Base-by-base conservation (phyloP, 345 rosid genomes). In the Syzygium aromaticum region DNA sequence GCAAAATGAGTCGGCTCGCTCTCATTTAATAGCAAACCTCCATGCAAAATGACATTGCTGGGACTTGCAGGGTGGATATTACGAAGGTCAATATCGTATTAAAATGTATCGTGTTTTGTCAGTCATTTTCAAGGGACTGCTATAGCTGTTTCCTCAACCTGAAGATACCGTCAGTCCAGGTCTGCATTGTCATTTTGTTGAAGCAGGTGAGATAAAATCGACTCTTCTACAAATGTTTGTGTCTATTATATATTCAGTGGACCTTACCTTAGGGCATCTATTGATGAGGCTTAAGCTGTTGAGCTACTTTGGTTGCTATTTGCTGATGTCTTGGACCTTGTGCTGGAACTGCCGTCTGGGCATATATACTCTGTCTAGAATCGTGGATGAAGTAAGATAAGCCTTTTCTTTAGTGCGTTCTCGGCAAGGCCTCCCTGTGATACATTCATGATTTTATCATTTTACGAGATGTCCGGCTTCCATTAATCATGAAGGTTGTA, bases 81-180 rank as follows among this genome's bases (percentile, higher is more conserved):
- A 64, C 80, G 7, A 85, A 61, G 87, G 87, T 43, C 73, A 8
- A 43, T 59, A 25, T 17, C 1, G 11, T 85, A 54, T 67, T 67
- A 67, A 10, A 85, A 40, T 30, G 13, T 22, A 63, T 17, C 27
- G 1, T 0, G 27, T 85, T 59, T 10, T 63, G 49, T 28, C 87
- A 30, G 51, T 86, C 87, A 59, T 85, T 86, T 63, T 86, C 83
- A 64, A 7, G 40, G 83, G 83, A 64, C 83, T 64, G 83, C 87
- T 64, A 38, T 73, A 73, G 5, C 49, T 9, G 82, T 73, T 38
- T 13, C 25, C 27, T 38, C 14, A 9, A 10, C 82, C 25, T 33
- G 82, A 73, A 73, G 82, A 38, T 54, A 27, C 30, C 52, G 5
- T 85, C 2, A 5, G 52, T 59, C 73, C 52, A 8, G 78, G 64